Base-by-base conservation (phyloP, 2,329 filamentous ascomycete genomes). In the Cordyceps farinosa region DNA sequence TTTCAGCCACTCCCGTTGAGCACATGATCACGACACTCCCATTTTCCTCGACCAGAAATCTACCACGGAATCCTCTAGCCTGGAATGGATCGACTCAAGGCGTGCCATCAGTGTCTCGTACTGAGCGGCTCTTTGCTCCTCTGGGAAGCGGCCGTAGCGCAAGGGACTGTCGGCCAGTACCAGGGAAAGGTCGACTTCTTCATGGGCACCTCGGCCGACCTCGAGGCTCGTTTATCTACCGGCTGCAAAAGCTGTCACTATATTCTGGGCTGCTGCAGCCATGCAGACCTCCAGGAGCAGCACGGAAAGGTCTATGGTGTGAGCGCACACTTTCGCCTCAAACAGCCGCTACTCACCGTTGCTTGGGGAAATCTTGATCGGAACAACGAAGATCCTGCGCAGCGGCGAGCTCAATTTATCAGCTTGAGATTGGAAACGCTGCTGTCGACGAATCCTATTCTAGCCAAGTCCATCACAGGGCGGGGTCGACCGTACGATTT, bases 401-500 rank as follows among this genome's bases (percentile, higher is more conserved):
- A 36, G 27, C 50, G 62, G 29, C 50, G 56, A 13, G 15, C 42
- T 4, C 42, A 32, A 5, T 22, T 64, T 1, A 54, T 52, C 13
- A 29, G 40, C 34, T 22, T 61, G n/a, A 44, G 42, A 11, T n/a
- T 59, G 22, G 45, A 38, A 1, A 40, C 47, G 7, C n/a, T 63
- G n/a, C 32, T 61, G 1, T 64, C 62, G 27, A 64, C 62, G 7
- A 61, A 56, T 42, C 57, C 56, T 2, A 30, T 56, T 1, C 34
- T 58, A 3, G 29, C 54, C 10, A 55, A 27, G 22, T 32, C 42
- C 30, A 22, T 8, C 15, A 50, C 50, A 29, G 51, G 62, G 10
- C 56, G 62, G 8, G 62, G 62, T 7, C 44, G 62, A 22, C 56
- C 52, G 8, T 64, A 61, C 27, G 57, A 64, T 47, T 17, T 48